Conservation (phyloP, 2,329 filamentous ascomycete genomes). For the Uncinocarpus reesii region DNA sequence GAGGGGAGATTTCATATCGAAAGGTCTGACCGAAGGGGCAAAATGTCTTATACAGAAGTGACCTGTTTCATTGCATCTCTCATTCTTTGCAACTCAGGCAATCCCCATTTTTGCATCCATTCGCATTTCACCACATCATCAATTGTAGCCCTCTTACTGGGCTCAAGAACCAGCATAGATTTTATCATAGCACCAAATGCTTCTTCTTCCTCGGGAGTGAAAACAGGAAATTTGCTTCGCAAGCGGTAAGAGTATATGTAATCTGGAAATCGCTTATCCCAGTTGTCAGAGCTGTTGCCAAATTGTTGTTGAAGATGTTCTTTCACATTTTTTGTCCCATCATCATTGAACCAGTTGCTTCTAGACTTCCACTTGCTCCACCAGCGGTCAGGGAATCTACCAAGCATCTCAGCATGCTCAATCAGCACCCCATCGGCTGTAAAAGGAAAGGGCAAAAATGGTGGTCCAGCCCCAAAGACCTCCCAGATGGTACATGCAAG, state of each 20-base stretch:
- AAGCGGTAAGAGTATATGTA: no score
- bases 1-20: no score
- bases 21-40: no score
- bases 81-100: constrained; percentile 7
- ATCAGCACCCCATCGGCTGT: constrained; percentile 19
- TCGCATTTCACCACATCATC: constrained; percentile 17
- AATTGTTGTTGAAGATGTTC: no score
- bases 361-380: constrained; percentile 12
- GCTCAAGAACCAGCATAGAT: constrained; percentile 18
- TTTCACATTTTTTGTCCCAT: constrained; percentile 13
- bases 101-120: constrained; percentile 20
- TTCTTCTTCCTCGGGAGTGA: constrained; percentile 16
- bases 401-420: constrained; percentile 23
- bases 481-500: constrained; percentile 28
- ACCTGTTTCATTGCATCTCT: no score
- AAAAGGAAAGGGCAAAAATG: constrained; percentile 19
- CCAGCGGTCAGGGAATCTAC: constrained; percentile 19
- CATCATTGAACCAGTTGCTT: constrained; percentile 13
- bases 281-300: no score
- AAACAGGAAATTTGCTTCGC: no score
- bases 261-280: constrained; percentile 3
- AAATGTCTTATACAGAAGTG: no score
- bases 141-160: constrained; percentile 16
- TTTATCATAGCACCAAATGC: constrained; percentile 18
- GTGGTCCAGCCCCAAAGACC: constrained; percentile 21